A percentile compares a stretch with the other conserved stretches of the same genome.
phyloP scores from a whole-genome alignment of 768 basidiomycete species.

The Calocera viscosa region DNA sequence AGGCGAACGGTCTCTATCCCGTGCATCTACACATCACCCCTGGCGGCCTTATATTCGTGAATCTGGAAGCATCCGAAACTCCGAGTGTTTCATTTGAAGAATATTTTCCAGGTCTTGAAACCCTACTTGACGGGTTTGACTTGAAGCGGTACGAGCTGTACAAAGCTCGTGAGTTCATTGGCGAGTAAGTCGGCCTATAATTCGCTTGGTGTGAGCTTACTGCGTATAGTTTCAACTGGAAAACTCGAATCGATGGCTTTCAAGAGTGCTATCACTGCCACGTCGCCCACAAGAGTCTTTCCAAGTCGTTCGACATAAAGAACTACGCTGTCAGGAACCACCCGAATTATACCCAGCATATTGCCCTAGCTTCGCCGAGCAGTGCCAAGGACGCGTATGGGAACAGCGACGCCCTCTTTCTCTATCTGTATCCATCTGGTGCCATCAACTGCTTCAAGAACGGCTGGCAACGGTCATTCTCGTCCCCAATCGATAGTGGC shows the following conservation, averaged over 20 bases:
- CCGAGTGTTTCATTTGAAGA: conserved; percentile 14
- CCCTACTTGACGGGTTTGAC: not conserved
- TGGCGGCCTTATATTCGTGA: conserved; percentile 16
- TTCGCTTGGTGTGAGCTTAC: not conserved
- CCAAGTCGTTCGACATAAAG: not conserved
- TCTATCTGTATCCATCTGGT: not conserved
- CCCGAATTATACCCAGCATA: not conserved
- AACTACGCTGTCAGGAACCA: not conserved
- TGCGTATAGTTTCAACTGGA: not conserved
- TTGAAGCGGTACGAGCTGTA: not conserved
- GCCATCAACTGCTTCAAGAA: not conserved
- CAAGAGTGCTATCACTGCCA: conserved; percentile 13
- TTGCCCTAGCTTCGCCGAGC: not conserved
- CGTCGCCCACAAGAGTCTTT: not conserved
- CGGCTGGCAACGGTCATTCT: not conserved
- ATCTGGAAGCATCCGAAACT: conserved; percentile 10
- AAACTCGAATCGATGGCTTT: conserved; percentile 17
- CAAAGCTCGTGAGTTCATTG: not conserved
- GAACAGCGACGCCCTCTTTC: not conserved
- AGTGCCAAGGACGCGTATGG: not conserved
- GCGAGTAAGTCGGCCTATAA: not conserved
- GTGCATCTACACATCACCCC: conserved; percentile 15
- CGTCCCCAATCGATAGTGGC: not conserved
- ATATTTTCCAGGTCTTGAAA: conserved; percentile 10
- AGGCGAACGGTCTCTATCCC: conserved; percentile 10